These are phyloP conservation scores for Porcisia deanei DNA, from an alignment of 208 protist species.

Conservation along the genomic window DNA sequence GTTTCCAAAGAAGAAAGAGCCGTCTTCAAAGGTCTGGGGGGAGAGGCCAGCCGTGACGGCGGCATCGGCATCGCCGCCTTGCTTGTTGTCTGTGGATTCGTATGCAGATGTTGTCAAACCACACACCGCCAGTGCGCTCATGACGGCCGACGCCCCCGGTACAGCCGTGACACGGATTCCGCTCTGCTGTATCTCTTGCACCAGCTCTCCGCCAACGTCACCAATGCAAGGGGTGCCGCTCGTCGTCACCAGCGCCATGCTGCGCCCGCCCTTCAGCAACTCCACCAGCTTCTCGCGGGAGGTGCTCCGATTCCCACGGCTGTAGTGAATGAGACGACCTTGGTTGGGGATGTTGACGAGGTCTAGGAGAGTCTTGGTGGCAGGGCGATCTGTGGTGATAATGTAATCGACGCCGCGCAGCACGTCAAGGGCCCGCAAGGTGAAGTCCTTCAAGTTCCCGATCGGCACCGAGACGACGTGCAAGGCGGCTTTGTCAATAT, in stretches of 20 bases:
- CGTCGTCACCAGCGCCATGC: slow-evolving; percentile 88
- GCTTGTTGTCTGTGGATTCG: slow-evolving; percentile 26
- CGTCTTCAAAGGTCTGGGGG: slow-evolving; percentile 45
- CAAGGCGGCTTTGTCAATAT: slow-evolving; percentile 72
- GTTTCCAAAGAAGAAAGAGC: slow-evolving; percentile 90
- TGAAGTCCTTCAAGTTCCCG: slow-evolving; percentile 93
- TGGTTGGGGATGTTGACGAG: slow-evolving; percentile 78
- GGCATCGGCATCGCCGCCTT: not conserved
- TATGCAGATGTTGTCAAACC: slow-evolving; percentile 68
- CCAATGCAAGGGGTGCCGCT: slow-evolving; percentile 89
- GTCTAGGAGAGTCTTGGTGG: slow-evolving; percentile 84
- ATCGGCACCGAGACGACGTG: slow-evolving; percentile 92
- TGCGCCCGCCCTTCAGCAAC: slow-evolving; percentile 83
- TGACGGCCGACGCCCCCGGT: slow-evolving; percentile 76
- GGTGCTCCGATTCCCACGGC: slow-evolving; percentile 58
- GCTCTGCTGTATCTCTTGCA: slow-evolving; percentile 78
- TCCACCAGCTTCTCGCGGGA: slow-evolving; percentile 80
- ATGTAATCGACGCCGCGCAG: slow-evolving; percentile 90
- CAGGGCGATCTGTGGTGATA: slow-evolving; percentile 76
- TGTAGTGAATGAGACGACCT: slow-evolving; percentile 90
- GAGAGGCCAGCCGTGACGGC: not conserved
- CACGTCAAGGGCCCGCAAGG: slow-evolving; percentile 80
- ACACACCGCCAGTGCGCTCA: slow-evolving; percentile 73
- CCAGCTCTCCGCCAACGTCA: slow-evolving; percentile 79
- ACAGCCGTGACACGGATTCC: slow-evolving; percentile 86